A percentile compares a stretch with the other conserved stretches of the same genome.
phyloP scores from a whole-genome alignment of 768 basidiomycete genomes.

The Floccularia luteovirens region DNA sequence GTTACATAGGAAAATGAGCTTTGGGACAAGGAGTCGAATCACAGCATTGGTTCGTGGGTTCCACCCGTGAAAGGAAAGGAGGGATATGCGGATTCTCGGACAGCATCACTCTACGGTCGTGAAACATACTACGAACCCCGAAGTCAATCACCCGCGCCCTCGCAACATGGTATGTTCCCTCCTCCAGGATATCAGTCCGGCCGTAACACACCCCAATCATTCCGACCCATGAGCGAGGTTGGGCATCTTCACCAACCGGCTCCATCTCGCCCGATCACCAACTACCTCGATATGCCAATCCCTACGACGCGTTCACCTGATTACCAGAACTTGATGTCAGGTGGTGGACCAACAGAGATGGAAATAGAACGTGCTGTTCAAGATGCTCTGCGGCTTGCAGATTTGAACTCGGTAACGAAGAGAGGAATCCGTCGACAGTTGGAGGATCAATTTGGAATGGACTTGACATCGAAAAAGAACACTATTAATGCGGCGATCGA shows the following conservation, averaged over 20 bases:
- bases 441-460: constrained; percentile 76
- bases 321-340: constrained; percentile 34
- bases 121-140: constrained; percentile 80
- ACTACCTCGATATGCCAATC: constrained; percentile 70
- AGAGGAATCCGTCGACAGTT: constrained; percentile 80
- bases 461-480: constrained; percentile 62
- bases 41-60: constrained; percentile 90
- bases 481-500: constrained; percentile 78
- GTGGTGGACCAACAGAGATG: constrained; percentile 49
- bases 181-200: constrained; percentile 75
- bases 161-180: constrained; percentile 52
- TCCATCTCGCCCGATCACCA: constrained; percentile 65
- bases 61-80: constrained; percentile 72
- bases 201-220: constrained; percentile 61
- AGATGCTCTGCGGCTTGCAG: constrained; percentile 65
- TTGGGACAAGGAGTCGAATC: constrained; percentile 96
- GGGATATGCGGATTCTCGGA: constrained; percentile 70
- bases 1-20: constrained; percentile 77
- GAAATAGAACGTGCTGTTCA: constrained; percentile 75
- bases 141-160: constrained; percentile 67
- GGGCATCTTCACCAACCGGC: constrained; percentile 47
- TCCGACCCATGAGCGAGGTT: constrained; percentile 25
- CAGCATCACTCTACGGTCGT: constrained; percentile 79
- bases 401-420: constrained; percentile 89
- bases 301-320: constrained; percentile 47